phyloP scores from a whole-genome alignment of 306 rosid genomes.

The Glycine tomentella region DNA sequence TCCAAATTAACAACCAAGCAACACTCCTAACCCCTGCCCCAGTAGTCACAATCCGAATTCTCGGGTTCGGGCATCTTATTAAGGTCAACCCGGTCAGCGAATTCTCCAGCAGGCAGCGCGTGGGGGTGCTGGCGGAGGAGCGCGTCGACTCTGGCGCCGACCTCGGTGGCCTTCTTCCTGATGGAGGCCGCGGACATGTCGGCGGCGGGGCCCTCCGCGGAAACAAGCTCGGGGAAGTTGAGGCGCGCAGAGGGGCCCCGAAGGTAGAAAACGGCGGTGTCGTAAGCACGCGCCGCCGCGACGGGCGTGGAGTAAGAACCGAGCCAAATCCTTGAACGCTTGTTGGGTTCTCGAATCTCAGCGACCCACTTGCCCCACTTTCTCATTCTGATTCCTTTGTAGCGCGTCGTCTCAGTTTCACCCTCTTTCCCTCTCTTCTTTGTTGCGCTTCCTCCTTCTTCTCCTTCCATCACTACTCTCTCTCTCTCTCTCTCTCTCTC shows the following conservation, averaged over 20 bases:
- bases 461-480: neutral
- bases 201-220: slow-evolving; percentile 41
- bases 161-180: slow-evolving; percentile 88
- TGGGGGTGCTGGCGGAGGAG: slow-evolving; percentile 51
- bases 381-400: slow-evolving; percentile 97
- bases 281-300: slow-evolving; percentile 95
- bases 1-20: neutral
- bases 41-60: slow-evolving; percentile 62
- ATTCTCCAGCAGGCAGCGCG: slow-evolving; percentile 44
- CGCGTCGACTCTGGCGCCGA: slow-evolving; percentile 89
- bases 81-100: slow-evolving; percentile 70
- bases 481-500: neutral
- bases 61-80: slow-evolving; percentile 88
- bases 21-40: slow-evolving; percentile 36
- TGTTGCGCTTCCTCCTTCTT: slow-evolving; percentile 24
- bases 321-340: slow-evolving; percentile 94
- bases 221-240: slow-evolving; percentile 76
- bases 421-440: slow-evolving; percentile 49
- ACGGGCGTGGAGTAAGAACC: slow-evolving; percentile 90
- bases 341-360: slow-evolving; percentile 95
- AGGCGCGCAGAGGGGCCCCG: slow-evolving; percentile 90
- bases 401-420: slow-evolving; percentile 62
- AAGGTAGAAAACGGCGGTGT: slow-evolving; percentile 83
- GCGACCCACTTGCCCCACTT: slow-evolving; percentile 99
- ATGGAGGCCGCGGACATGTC: slow-evolving; percentile 87